phyloP scores from a whole-genome alignment of 345 rosid species.

The Odontarrhena argentea region DNA sequence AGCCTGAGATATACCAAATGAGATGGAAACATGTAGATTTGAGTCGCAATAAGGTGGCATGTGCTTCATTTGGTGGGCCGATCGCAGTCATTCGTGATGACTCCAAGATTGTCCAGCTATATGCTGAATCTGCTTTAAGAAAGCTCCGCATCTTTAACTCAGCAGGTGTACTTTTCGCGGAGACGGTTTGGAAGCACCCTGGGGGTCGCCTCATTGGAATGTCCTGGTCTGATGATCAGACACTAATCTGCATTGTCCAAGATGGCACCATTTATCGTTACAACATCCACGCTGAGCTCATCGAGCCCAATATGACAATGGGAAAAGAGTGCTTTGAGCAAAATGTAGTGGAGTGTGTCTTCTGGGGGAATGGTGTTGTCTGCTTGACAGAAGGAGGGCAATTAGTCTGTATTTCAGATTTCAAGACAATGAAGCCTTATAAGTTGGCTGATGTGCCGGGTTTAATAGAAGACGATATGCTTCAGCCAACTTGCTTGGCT shows the following conservation, averaged over 20 bases:
- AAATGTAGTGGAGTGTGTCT: constrained; percentile 84
- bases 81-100: constrained; percentile 95
- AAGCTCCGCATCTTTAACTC: constrained; percentile 95
- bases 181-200: constrained; percentile 90
- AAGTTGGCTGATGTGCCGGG: constrained; percentile 61
- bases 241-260: constrained; percentile 76
- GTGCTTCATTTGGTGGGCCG: constrained; percentile 93
- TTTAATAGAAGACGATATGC: constrained; percentile 52
- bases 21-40: constrained; percentile 89
- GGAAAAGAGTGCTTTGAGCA: constrained; percentile 90
- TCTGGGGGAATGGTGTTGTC: constrained; percentile 91
- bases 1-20: constrained; percentile 85
- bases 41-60: constrained; percentile 86
- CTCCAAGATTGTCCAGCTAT: constrained; percentile 96
- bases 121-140: constrained; percentile 94
- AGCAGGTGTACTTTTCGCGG: constrained; percentile 74
- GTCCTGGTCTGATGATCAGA: constrained; percentile 95
- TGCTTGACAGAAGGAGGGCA: constrained; percentile 80
- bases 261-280: constrained; percentile 92
- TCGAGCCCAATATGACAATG: constrained; percentile 73
- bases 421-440: constrained; percentile 59
- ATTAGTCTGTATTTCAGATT: constrained; percentile 70
- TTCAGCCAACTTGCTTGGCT: constrained; percentile 63
- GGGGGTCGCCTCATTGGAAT: constrained; percentile 90
- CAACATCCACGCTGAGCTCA: constrained; percentile 68